Base-by-base conservation (phyloP, 2,329 filamentous ascomycete species). In the Penicillium sp. region DNA sequence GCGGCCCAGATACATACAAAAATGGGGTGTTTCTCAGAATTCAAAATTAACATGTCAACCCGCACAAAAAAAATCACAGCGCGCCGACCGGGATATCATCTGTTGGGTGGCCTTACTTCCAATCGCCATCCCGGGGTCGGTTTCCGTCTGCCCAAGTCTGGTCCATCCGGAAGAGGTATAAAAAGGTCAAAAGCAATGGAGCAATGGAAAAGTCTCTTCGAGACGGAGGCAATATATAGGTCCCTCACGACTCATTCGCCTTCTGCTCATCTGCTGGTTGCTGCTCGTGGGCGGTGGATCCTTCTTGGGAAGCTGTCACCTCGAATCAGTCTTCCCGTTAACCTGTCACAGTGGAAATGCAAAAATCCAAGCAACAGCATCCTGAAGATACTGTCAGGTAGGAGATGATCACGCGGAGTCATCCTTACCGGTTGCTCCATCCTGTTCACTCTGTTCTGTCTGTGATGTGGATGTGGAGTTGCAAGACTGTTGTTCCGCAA, bases 401-500 rank as follows among this genome's bases (percentile, higher is more conserved):
- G 43, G 59, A 45, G 52, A 60, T 59, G 51, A 67, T 66, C 65
- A 65, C 47, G 52, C 49, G 47, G 65, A 65, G 55, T 58, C 57
- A 65, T 57, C 63, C 67, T 69, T 65, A 69, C 67, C 67, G 59
- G 61, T 58, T 66, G 63, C 54, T 57, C 63, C 62, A 20, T 34
- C 55, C 48, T 62, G 59, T 43, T 57, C 66, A 25, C 57, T 58
- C 7, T 51, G 57, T 25, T 51, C 35, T 11, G 42, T 22, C 45
- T 50, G 58, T 20, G 48, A n/a, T n/a, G 54, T 34, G 2, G 28
- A 45, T 38, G 43, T 55, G 50, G 37, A 65, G 53, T 55, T 64
- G 42, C 57, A 60, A 54, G 55, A 31, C 45, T 69, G 69, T 55
- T 69, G 69, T 54, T 68, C 63, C 79, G 81, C 85, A 55, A 98